Evolutionary conservation across 805 yeast genomes (phyloP).

Genomic region (Debaryomyces tyrocola): DNA sequence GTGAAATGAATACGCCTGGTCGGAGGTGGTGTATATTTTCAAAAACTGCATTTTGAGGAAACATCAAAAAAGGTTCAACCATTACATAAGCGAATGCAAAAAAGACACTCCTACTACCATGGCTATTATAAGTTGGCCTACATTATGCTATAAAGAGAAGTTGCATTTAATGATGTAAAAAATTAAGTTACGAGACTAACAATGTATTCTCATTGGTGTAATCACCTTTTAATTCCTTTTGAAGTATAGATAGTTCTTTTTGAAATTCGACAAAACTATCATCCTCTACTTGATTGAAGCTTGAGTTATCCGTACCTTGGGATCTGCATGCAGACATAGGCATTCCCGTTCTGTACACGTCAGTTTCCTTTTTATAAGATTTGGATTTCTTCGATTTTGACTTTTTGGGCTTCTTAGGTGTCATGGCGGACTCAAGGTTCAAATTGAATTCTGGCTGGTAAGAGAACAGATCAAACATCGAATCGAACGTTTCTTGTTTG

Average conservation of each 20-base stretch:
- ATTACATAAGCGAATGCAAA: background rate
- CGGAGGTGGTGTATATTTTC: background rate
- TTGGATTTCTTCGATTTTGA: constrained; percentile 5
- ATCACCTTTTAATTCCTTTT: constrained; percentile 8
- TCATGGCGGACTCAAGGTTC: constrained; percentile 5
- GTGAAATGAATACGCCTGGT: too few relatives aligned
- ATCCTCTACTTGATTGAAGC: constrained; percentile 1
- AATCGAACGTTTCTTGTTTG: background rate
- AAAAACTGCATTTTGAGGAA: background rate
- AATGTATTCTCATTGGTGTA: constrained; percentile 1
- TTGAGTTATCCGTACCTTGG: background rate
- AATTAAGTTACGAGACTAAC: background rate
- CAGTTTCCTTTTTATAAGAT: constrained; percentile 1
- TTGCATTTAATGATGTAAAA: background rate
- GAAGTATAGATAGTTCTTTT: constrained; percentile 8
- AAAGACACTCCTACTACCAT: too few relatives aligned
- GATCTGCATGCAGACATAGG: background rate
- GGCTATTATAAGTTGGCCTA: too few relatives aligned
- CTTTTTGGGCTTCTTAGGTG: constrained; percentile 1
- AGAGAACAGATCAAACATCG: constrained; percentile 2
- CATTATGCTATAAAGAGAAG: too few relatives aligned
- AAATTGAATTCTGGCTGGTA: constrained; percentile 5
- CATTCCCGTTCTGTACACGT: background rate
- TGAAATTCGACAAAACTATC: constrained; percentile 11
- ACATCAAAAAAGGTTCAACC: background rate